These are phyloP conservation scores for Nitzschia sp. DNA, from an alignment of 108 stramenopile species.

Conservation along the genomic window DNA sequence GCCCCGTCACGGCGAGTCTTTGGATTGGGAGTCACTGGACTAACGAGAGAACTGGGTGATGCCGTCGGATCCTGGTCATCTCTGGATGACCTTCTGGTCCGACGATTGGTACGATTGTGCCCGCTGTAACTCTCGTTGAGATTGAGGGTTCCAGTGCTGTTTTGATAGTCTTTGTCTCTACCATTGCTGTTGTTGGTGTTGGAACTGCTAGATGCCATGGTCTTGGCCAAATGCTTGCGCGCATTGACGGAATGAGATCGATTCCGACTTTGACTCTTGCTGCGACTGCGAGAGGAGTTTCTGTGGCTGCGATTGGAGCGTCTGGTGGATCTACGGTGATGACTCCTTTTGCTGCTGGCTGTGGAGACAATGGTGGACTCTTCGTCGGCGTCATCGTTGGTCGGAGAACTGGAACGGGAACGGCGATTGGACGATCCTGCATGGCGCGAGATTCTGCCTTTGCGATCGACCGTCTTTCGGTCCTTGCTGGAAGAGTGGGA, in stretches of 20 bases:
- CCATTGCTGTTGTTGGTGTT: no score
- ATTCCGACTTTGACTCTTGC: constrained; percentile 9
- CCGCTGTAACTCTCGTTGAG: no score
- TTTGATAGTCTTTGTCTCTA: no score
- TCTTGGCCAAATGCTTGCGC: background rate
- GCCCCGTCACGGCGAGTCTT: background rate
- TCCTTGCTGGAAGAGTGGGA: background rate
- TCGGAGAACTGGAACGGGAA: constrained; percentile 6
- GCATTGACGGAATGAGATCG: constrained; percentile 2
- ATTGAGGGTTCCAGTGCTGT: no score
- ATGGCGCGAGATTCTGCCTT: background rate
- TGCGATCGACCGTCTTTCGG: background rate
- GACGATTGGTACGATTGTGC: no score
- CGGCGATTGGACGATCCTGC: background rate
- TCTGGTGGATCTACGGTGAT: background rate
- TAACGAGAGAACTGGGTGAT: no score
- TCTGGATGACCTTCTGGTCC: no score
- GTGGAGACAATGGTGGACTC: constrained; percentile 12
- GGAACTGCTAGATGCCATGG: background rate
- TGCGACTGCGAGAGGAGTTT: constrained; percentile 17
- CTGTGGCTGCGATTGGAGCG: background rate
- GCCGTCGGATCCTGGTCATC: no score
- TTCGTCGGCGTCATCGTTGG: background rate
- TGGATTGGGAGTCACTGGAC: no score
- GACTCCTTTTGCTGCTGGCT: background rate